These are phyloP conservation scores for Sporothrix curviconia DNA, from an alignment of 2,329 filamentous ascomycete species.

Conservation along the genomic window DNA sequence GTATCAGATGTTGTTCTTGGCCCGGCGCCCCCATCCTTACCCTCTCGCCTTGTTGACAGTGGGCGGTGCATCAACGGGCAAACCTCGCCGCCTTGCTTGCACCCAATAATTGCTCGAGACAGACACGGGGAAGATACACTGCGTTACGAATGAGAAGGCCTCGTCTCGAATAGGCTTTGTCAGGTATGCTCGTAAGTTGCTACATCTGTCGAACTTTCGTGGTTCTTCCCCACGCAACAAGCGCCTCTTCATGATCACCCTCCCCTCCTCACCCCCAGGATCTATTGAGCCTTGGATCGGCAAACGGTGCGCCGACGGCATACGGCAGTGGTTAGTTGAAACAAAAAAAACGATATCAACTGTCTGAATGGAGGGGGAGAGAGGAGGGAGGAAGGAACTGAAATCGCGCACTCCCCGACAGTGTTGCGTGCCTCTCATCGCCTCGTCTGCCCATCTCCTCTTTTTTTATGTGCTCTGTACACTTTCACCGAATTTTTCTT, in stretches of 20 bases:
- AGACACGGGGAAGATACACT: not conserved
- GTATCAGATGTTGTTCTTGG: not conserved
- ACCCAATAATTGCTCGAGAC: not conserved
- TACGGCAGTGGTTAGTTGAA: not conserved
- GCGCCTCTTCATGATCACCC: too few species aligned
- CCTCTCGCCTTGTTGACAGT: not conserved
- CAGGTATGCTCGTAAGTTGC: not conserved
- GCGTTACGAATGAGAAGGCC: not conserved
- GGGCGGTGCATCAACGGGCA: not conserved
- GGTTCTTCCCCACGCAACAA: not conserved
- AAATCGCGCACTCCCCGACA: slow-evolving; percentile 3
- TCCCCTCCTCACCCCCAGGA: too few species aligned
- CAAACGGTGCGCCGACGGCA: not conserved
- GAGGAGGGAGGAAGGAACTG: not conserved
- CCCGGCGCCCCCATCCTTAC: not conserved
- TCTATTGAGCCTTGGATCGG: not conserved
- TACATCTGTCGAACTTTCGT: not conserved
- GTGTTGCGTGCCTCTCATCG: not conserved
- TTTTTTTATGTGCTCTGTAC: too few species aligned
- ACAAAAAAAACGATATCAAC: too few species aligned
- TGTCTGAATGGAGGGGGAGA: not conserved
- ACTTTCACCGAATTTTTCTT: too few species aligned
- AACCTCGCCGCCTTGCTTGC: not conserved
- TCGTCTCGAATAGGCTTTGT: not conserved
- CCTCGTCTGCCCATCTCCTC: not conserved